Evolutionary conservation across 192 early-diverging fungal species (phyloP).

Genomic region (Pilaira anomala): DNA sequence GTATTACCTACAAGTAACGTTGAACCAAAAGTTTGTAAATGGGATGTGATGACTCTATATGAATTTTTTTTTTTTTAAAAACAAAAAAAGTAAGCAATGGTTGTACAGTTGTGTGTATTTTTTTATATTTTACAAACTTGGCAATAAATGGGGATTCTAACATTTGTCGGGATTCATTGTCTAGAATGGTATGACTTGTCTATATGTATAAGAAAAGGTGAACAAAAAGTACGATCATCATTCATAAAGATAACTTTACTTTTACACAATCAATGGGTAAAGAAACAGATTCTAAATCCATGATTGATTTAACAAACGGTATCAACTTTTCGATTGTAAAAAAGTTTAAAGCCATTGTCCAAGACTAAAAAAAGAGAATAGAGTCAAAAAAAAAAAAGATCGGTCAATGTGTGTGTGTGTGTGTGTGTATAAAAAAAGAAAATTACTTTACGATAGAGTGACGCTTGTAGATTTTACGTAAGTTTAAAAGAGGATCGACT

Average conservation of each 20-base stretch:
- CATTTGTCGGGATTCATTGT: conserved; percentile 37
- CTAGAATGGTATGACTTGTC: conserved; percentile 52
- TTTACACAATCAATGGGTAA: conserved; percentile 50
- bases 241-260: conserved; percentile 31
- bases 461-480: conserved; percentile 34
- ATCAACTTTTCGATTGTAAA: conserved; percentile 43
- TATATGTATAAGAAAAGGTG: conserved; percentile 8
- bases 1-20: conserved; percentile 49
- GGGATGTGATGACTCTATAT: conserved; percentile 46
- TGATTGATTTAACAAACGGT: conserved; percentile 49
- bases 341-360: conserved; percentile 38
- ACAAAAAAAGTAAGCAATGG: not conserved
- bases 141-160: conserved; percentile 20
- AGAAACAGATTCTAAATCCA: conserved; percentile 52
- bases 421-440: not conserved
- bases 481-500: conserved; percentile 25
- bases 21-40: conserved; percentile 48
- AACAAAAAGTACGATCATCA: too few species aligned
- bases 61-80: not conserved
- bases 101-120: not conserved
- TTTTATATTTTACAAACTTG: conserved; percentile 10
- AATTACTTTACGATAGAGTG: conserved; percentile 30
- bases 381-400: not conserved
- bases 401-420: not conserved
- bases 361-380: conserved; percentile 12